Base-by-base conservation (phyloP, 2,329 filamentous ascomycete genomes). In the Xylaria sp. region DNA sequence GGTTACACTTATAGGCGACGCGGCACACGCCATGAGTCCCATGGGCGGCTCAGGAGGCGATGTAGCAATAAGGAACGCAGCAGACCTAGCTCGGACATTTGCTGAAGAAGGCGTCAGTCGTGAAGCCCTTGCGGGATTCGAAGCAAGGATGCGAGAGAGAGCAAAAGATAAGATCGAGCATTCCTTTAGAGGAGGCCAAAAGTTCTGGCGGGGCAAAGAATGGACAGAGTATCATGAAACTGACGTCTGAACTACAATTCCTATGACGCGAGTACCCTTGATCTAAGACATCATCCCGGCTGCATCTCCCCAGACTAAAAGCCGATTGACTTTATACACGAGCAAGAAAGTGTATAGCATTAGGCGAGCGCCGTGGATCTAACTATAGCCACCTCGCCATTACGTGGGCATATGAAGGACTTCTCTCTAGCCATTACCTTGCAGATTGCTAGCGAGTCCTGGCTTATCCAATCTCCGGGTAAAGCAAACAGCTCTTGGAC, bases 31-130 rank as follows among this genome's bases (percentile, higher is more conserved):
- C 1, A 78, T 79, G 76, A 78, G 76, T 62, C 76, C 76, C 5
- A 78, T 78, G 76, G 76, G 77, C 28, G 76, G 76, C 13, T 74
- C 75, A 3, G 76, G 77, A 20, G 77, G 70, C 9, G 76, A 78
- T 70, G 78, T 74, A 13, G 76, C 77, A 18, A 71, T 78, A 64
- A 68, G 61, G 25, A 75, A 73, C 44, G 76, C 76, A 8, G 76
- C 74, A 18, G 75, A 78, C 56, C 51, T 79, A 34, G 76, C 76
- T 46, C 46, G 8, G 3, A 73, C 70, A 23, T 68, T 79, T 67
- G 73, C 73, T 25, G 66, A 72, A 60, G 55, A 73, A 55, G 74
- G 75, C 3, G 20, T 77, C 12, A 70, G 70, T 23, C 63, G 59
- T 37, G n/a, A 20, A 0, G 69, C 58, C 39, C 72, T 76, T 15